Conservation (phyloP, 2,329 filamentous ascomycete species). For the Periconia digitata region DNA sequence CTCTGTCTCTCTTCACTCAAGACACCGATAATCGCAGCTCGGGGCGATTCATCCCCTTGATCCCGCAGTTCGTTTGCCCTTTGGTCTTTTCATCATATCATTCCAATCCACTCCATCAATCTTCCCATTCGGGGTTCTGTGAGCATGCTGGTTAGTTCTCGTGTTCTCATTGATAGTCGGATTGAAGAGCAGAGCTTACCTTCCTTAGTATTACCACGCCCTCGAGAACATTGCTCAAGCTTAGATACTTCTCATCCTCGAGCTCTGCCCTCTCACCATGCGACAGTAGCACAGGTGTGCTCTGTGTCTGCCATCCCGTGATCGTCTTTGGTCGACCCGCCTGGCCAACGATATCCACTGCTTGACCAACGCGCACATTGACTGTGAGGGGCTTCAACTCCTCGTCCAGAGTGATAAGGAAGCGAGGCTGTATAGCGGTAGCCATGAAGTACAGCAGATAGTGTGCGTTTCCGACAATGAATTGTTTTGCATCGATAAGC, state of each 20-base stretch:
- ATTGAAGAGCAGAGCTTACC: conserved; percentile 57
- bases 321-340: conserved; percentile 98
- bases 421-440: conserved; percentile 93
- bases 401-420: conserved; percentile 95
- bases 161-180: background rate
- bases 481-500: conserved; percentile 93
- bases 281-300: conserved; percentile 93
- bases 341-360: conserved; percentile 96
- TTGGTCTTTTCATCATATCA: background rate
- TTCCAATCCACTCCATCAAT: conserved; percentile 22
- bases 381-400: conserved; percentile 90
- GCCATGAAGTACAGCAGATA: conserved; percentile 98
- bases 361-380: conserved; percentile 95
- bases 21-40: too few relatives aligned
- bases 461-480: conserved; percentile 71
- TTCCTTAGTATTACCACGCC: conserved; percentile 95
- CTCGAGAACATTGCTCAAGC: conserved; percentile 86
- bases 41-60: too few relatives aligned
- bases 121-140: conserved; percentile 52
- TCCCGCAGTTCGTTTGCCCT: conserved; percentile 2
- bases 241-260: conserved; percentile 96
- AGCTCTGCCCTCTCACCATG: conserved; percentile 94
- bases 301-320: conserved; percentile 99
- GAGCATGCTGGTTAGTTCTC: conserved; percentile 12
- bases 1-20: too few relatives aligned